Conservation (phyloP, 768 basidiomycete genomes). For the Termitomyces sp. region DNA sequence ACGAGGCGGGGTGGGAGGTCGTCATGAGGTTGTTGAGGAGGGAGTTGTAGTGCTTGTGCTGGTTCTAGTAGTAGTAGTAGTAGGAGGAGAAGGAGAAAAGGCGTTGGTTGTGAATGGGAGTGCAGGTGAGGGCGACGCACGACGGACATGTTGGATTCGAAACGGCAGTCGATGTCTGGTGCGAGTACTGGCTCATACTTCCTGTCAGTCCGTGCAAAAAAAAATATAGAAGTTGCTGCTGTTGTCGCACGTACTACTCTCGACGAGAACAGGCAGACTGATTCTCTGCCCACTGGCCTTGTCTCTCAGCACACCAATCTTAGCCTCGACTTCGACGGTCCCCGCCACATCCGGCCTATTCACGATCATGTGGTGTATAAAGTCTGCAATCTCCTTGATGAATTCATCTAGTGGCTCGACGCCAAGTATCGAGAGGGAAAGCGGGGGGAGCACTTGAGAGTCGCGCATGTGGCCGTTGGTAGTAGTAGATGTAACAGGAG, state of each 20-base stretch:
- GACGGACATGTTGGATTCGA: conserved; percentile 91
- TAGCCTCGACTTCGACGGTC: conserved; percentile 86
- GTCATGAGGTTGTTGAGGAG: conserved; percentile 82
- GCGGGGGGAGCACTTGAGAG: conserved; percentile 46
- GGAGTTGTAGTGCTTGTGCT: conserved; percentile 85
- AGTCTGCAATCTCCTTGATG: conserved; percentile 88
- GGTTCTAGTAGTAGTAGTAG: conserved; percentile 44
- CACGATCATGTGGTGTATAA: conserved; percentile 70
- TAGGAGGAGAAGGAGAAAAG: not conserved
- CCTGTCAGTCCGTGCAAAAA: not conserved
- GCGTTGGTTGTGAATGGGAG: not conserved
- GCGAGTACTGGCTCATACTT: conserved; percentile 52
- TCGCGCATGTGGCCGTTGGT: conserved; percentile 29
- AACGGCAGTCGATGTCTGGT: conserved; percentile 68
- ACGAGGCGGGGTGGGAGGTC: conserved; percentile 51
- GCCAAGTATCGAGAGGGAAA: conserved; percentile 80
- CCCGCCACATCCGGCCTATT: conserved; percentile 53
- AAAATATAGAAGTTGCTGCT: conserved; percentile 10
- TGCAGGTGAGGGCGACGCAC: conserved; percentile 44
- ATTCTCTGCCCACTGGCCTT: conserved; percentile 54
- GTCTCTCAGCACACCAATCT: conserved; percentile 77
- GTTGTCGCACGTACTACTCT: conserved; percentile 65
- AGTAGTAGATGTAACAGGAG: conserved; percentile 11
- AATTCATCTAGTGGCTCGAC: conserved; percentile 93
- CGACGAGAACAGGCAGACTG: conserved; percentile 70